phyloP scores from a whole-genome alignment of 2,329 filamentous ascomycete species.

The Diaporthe capsici region DNA sequence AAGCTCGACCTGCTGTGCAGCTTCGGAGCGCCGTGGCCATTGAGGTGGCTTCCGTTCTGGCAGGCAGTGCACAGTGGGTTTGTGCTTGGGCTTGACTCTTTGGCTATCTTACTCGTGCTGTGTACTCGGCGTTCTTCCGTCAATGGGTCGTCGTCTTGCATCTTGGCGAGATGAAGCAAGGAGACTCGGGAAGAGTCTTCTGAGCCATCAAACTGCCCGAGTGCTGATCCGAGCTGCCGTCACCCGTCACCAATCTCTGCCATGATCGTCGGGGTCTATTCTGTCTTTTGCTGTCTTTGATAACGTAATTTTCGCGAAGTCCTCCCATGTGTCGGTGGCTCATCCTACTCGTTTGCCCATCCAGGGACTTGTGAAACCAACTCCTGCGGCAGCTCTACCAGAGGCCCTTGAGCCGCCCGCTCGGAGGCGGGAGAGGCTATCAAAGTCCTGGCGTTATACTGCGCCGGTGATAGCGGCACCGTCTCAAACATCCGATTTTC shows the following conservation, averaged over 20 bases:
- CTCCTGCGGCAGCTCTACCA: constrained; percentile 4
- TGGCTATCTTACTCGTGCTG: neutral
- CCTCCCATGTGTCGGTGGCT: constrained; percentile 5
- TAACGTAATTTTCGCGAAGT: constrained; percentile 6
- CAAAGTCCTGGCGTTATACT: constrained; percentile 19
- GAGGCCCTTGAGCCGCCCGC: neutral
- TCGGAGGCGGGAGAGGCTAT: neutral
- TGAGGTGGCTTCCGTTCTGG: neutral
- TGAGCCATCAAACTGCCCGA: neutral
- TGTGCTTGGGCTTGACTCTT: neutral
- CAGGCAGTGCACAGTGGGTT: neutral
- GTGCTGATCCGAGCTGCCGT: neutral
- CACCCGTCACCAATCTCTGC: neutral
- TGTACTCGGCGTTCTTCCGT: constrained; percentile 5
- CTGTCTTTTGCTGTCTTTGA: neutral
- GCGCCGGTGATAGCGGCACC: constrained; percentile 20
- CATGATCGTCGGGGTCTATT: neutral
- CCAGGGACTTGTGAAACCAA: constrained; percentile 17
- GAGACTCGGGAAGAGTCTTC: neutral
- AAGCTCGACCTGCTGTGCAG: constrained; percentile 20
- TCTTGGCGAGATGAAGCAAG: constrained; percentile 6
- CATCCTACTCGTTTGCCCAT: neutral
- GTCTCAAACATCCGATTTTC: constrained; percentile 30
- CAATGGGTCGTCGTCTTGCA: neutral
- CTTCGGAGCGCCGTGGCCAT: neutral